Percentiles rank a stretch among this genome's conserved stretches.
phyloP scores from a whole-genome alignment of 306 rosid species.

The Prunus mongolica region DNA sequence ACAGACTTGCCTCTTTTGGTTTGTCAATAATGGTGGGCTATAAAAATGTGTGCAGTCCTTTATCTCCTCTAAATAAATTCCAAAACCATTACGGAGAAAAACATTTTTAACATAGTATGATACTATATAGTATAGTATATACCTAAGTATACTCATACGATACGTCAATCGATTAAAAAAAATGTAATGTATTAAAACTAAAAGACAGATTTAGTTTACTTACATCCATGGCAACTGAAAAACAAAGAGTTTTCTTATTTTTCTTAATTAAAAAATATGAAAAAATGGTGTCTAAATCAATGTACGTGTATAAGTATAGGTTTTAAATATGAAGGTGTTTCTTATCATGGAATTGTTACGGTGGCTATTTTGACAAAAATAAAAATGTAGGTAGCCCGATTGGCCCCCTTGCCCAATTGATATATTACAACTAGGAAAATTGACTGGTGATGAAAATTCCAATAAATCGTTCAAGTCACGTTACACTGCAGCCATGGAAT shows the following conservation, averaged over 20 bases:
- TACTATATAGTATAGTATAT: not conserved
- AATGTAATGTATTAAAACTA: not conserved
- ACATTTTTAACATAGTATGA: not conserved
- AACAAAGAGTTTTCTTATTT: not conserved
- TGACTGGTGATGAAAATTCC: not conserved
- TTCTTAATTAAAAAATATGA: not conserved
- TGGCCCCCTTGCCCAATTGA: not conserved
- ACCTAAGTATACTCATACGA: not conserved
- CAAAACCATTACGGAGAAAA: too few species aligned
- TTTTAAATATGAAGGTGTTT: not conserved
- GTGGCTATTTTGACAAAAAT: not conserved
- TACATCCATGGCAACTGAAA: not conserved
- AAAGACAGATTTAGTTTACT: not conserved
- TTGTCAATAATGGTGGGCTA: not conserved
- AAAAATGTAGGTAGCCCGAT: not conserved
- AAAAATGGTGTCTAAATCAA: not conserved
- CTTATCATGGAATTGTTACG: not conserved
- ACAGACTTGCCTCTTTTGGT: not conserved
- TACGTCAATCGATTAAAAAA: not conserved
- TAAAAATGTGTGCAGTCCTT: not conserved
- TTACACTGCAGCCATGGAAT: constrained; percentile 8
- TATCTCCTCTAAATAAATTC: not conserved
- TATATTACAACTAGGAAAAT: not conserved
- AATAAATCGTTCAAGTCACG: not conserved
- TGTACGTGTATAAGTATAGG: not conserved